phyloP scores from a whole-genome alignment of 2,329 filamentous ascomycete genomes.

The Aphanocladium album region DNA sequence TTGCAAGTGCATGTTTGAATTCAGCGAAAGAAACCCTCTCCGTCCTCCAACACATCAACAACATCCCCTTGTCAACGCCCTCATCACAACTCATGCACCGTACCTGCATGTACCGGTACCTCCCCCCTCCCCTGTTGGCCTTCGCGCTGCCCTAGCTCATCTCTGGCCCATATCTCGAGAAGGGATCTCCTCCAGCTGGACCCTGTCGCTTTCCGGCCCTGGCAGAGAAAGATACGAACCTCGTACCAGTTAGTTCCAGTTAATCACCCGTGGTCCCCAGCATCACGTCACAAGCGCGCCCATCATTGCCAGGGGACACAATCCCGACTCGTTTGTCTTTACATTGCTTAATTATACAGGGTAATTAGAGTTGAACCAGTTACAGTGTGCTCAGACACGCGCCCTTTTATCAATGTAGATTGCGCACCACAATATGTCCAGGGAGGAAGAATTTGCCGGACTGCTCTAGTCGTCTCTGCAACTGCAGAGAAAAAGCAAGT shows the following conservation, averaged over 20 bases:
- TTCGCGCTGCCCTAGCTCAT: neutral
- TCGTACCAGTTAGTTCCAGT: neutral
- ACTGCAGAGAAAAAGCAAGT: neutral
- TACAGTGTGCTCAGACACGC: too few species aligned
- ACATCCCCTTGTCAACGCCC: too few species aligned
- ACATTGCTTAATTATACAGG: neutral
- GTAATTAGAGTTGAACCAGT: neutral
- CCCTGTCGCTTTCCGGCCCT: neutral
- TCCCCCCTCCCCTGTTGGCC: neutral
- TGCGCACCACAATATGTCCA: neutral
- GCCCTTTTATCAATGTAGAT: neutral
- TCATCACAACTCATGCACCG: neutral
- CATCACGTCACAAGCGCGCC: neutral
- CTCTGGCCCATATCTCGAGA: neutral
- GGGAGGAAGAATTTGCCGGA: neutral
- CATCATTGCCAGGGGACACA: neutral
- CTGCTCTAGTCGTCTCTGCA: too few species aligned
- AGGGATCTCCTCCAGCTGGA: neutral
- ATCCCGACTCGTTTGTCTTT: neutral
- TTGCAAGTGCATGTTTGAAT: too few species aligned
- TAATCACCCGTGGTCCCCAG: neutral
- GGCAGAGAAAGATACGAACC: too few species aligned
- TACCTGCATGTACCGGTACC: conserved; percentile 10
- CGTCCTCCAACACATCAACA: too few species aligned
- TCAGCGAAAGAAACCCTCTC: too few species aligned